Evolutionary conservation across 768 basidiomycete genomes (phyloP).

Genomic region (Lyophyllum shimeji): DNA sequence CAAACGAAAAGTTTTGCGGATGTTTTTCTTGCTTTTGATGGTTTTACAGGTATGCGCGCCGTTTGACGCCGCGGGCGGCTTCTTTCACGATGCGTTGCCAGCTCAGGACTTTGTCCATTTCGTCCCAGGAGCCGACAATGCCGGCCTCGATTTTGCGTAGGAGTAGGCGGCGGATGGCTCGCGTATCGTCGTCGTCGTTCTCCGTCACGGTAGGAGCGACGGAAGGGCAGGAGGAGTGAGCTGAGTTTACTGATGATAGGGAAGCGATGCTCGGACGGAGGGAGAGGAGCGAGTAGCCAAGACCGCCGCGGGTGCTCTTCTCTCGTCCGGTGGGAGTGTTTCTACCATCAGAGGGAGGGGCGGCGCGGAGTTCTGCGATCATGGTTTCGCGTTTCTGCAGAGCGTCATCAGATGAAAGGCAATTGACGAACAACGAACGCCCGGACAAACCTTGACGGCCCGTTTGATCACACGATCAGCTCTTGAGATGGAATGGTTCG

Average conservation of each 20-base stretch:
- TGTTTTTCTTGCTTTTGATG: constrained; percentile 4
- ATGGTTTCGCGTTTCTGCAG: constrained; percentile 51
- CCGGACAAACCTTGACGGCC: constrained; percentile 49
- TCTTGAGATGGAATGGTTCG: constrained; percentile 55
- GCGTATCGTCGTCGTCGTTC: constrained; percentile 63
- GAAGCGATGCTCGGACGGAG: constrained; percentile 41
- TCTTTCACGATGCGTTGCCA: constrained; percentile 70
- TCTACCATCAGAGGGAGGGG: constrained; percentile 20
- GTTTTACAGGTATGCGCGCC: constrained; percentile 42
- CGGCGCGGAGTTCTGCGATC: constrained; percentile 41
- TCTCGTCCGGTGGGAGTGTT: constrained; percentile 17
- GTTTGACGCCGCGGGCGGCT: constrained; percentile 56
- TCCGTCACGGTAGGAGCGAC: constrained; percentile 49
- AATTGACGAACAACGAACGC: constrained; percentile 2
- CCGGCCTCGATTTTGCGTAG: constrained; percentile 64
- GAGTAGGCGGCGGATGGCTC: constrained; percentile 60
- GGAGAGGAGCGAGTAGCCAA: constrained; percentile 34
- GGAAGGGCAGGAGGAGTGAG: constrained; percentile 43
- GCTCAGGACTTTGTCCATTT: constrained; percentile 55
- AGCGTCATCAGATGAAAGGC: constrained; percentile 1
- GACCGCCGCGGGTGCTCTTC: constrained; percentile 24
- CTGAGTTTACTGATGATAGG: constrained; percentile 40
- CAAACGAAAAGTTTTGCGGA: not conserved
- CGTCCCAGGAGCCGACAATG: constrained; percentile 55
- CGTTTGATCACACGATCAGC: constrained; percentile 56